Evolutionary conservation across 148 eudicot genomes (phyloP), one percentile per base, ranked within the genome.

Genomic region (Arctostaphylos glauca): DNA sequence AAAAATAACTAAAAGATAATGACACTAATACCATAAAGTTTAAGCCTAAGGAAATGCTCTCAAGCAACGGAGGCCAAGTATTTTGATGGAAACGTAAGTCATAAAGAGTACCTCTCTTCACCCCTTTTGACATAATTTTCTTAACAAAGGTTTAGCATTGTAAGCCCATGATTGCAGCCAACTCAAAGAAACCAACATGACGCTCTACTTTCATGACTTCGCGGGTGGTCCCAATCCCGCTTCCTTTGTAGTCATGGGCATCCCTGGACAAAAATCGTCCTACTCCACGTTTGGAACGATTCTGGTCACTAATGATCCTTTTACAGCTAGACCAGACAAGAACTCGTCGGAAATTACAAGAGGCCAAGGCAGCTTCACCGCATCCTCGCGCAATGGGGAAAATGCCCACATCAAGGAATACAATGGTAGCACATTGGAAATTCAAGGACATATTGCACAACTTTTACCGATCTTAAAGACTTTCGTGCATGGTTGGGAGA

Each of bases 171-270:
- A 4, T 31, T 1, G n/a, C n/a, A n/a, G n/a, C n/a, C n/a, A n/a
- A n/a, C n/a, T n/a, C n/a, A n/a, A n/a, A n/a, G n/a, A n/a, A 56
- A 78, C 81, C 81, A 19, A 58, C 25, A 43, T 78, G 81, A 58
- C 68, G 43, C 67, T 78, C 1, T 19, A 58, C 25, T 18, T 78
- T 15, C 70, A 78, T 12, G 68, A 78, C 21, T 3, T 3, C 8
- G 41, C 4, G 9, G 25, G 31, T 0, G 81, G 70, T 4, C 53
- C 70, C 18, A 78, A 78, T 9, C 68, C 81, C 70, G 58, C 70
- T 15, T 6, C 23, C 15, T 9, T 2, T 52, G 19, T 41, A 19
- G 3, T 56, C 19, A 59, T 70, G 9, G 70, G 81, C 50, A 78
- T 78, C 31, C 70, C 81, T 9, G n/a, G n/a, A n/a, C n/a, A n/a